These are phyloP conservation scores for Solanum habrochaites DNA, from an alignment of 257 asterid species.

Conservation along the genomic window DNA sequence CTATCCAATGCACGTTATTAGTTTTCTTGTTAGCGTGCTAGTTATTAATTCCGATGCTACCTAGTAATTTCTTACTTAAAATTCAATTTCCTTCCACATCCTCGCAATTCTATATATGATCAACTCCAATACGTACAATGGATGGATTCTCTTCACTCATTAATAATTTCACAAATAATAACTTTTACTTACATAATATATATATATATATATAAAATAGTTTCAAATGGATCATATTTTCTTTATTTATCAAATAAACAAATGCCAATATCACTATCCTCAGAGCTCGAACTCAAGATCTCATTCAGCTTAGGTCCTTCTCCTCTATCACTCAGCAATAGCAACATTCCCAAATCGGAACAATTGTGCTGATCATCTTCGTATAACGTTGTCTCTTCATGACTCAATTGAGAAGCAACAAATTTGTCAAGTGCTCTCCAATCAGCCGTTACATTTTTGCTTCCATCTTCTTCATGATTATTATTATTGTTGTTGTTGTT, in stretches of 20 bases:
- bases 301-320: slow-evolving; percentile 32
- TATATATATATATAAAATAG: not conserved
- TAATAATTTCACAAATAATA: not conserved
- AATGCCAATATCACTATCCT: slow-evolving; percentile 45
- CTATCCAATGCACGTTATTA: not conserved
- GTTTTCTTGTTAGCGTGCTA: not conserved
- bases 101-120: not conserved
- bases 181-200: not conserved
- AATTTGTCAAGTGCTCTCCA: slow-evolving; percentile 72
- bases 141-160: not conserved
- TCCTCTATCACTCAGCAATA: slow-evolving; percentile 29
- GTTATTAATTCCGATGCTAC: not conserved
- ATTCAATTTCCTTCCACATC: not conserved
- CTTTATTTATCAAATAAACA: slow-evolving; percentile 41
- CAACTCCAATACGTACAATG: not conserved
- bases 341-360: slow-evolving; percentile 35
- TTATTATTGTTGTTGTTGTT: not conserved
- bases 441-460: slow-evolving; percentile 33
- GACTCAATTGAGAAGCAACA: slow-evolving; percentile 70
- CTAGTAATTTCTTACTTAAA: not conserved
- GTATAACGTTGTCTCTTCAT: slow-evolving; percentile 3
- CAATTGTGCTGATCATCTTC: not conserved
- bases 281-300: slow-evolving; percentile 28
- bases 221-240: not conserved
- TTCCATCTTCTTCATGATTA: slow-evolving; percentile 6